Evolutionary conservation across 768 basidiomycete species (phyloP).

Genomic region (Boletus fagicola): DNA sequence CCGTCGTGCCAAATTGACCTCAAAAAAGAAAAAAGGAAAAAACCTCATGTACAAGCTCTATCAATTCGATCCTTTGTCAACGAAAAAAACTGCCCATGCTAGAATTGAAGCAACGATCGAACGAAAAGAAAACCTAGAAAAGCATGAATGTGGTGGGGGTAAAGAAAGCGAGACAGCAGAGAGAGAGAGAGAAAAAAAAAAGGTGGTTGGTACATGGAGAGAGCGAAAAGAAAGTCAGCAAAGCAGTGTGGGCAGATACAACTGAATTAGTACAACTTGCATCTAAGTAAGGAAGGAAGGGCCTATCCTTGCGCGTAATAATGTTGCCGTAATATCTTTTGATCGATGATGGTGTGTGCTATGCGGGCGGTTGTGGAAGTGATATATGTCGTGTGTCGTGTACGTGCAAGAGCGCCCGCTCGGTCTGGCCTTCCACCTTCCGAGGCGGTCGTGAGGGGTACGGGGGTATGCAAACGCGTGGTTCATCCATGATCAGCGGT

Average conservation of each 20-base stretch:
- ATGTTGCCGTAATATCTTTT: conserved; percentile 2
- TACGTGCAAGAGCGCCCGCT: not conserved
- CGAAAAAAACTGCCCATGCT: not conserved
- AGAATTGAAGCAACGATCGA: not conserved
- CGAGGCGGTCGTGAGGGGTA: conserved; percentile 4
- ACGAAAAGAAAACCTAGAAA: not conserved
- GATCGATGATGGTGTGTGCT: conserved; percentile 1
- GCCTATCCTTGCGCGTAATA: conserved; percentile 4
- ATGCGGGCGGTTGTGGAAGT: not conserved
- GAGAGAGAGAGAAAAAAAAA: not conserved
- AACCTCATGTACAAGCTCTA: not conserved
- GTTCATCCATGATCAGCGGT: not conserved
- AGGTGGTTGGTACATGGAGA: not conserved
- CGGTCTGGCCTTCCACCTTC: conserved; percentile 7
- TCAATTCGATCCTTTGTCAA: not conserved
- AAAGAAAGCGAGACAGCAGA: not conserved
- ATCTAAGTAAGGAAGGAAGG: conserved; percentile 1
- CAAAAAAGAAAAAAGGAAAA: not conserved
- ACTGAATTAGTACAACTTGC: conserved; percentile 13
- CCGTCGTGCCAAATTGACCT: not conserved
- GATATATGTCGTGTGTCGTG: conserved; percentile 6
- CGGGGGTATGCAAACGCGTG: not conserved
- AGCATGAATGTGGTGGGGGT: not conserved
- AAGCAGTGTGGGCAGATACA: conserved; percentile 1
- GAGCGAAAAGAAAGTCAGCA: not conserved